Evolutionary conservation across 306 rosid genomes (phyloP).

Genomic region (Malus orientalis): DNA sequence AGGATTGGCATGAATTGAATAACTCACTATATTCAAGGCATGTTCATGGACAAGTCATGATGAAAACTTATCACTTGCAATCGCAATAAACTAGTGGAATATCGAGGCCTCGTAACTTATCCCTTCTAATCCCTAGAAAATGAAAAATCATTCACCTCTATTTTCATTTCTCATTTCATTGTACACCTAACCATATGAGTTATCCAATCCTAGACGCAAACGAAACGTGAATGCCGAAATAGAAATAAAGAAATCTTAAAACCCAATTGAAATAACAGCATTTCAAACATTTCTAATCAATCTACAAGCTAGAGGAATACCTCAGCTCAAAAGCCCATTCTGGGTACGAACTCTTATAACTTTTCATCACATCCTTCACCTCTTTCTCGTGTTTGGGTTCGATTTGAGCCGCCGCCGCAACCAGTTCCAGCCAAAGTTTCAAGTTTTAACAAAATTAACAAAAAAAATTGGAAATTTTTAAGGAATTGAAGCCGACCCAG

Average conservation of each 20-base stretch:
- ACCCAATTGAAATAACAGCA: background rate
- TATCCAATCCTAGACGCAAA: background rate
- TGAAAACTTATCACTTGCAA: background rate
- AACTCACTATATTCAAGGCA: too few species aligned
- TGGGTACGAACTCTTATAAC: slow-evolving; percentile 45
- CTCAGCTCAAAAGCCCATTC: slow-evolving; percentile 67
- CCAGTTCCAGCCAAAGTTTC: slow-evolving; percentile 45
- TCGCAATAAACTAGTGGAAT: background rate
- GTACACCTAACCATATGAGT: background rate
- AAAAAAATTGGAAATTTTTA: background rate
- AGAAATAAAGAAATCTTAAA: background rate
- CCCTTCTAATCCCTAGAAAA: background rate
- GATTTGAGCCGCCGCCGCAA: slow-evolving; percentile 46
- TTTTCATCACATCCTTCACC: slow-evolving; percentile 31
- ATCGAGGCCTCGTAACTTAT: background rate
- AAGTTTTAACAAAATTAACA: background rate
- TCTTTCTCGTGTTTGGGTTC: slow-evolving; percentile 77
- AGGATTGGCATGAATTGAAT: too few species aligned
- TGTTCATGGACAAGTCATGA: too few species aligned
- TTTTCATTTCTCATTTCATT: background rate
- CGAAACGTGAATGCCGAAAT: too few species aligned
- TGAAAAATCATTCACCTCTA: background rate
- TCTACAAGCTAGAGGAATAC: slow-evolving; percentile 10
- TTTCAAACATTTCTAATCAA: background rate
- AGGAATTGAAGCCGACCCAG: background rate